These are phyloP conservation scores for Syzygium jambos DNA, from an alignment of 345 rosid genomes.

Conservation along the genomic window DNA sequence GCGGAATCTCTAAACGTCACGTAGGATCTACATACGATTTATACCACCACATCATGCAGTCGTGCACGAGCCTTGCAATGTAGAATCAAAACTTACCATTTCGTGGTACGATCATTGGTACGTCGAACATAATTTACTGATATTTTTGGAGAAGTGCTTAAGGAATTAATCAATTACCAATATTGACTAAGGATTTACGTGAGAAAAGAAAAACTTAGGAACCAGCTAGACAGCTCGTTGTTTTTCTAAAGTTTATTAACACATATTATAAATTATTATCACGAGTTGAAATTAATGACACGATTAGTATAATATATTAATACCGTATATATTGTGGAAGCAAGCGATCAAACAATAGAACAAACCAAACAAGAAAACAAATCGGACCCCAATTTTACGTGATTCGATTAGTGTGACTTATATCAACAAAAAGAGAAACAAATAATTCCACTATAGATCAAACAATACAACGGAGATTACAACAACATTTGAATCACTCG, in stretches of 20 bases:
- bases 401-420: too few species aligned
- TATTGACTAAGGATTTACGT: neutral
- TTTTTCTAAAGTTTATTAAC: neutral
- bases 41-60: neutral
- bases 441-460: too few species aligned
- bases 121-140: too few species aligned
- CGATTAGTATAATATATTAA: neutral
- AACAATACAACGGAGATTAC: too few species aligned
- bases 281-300: neutral
- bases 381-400: too few species aligned
- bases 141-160: neutral
- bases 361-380: too few species aligned
- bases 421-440: too few species aligned
- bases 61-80: neutral
- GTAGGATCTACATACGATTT: neutral
- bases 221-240: neutral
- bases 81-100: neutral
- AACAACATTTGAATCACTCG: too few species aligned
- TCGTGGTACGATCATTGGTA: neutral
- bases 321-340: neutral
- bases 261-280: neutral
- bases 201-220: neutral
- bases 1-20: neutral
- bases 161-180: neutral
- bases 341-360: too few species aligned